phyloP scores from a whole-genome alignment of 805 yeast species.

The Cyberlindnera sargentensis region DNA sequence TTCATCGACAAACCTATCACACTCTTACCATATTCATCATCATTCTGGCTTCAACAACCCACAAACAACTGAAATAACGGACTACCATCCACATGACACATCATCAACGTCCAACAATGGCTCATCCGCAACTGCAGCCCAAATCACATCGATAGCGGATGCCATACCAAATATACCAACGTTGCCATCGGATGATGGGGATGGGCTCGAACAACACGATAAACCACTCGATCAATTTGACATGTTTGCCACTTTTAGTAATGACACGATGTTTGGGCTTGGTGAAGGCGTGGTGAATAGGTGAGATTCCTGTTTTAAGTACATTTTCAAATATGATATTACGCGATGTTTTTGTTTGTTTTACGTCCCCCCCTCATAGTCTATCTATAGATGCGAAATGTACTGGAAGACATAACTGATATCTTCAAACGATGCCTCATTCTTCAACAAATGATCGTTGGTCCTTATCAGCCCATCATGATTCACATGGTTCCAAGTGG shows the following conservation, averaged over 20 bases:
- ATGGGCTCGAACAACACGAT: no score
- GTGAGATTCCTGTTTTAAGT: no score
- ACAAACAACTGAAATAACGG: no score
- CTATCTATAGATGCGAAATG: constrained; percentile 55
- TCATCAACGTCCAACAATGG: no score
- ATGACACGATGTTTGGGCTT: constrained; percentile 3
- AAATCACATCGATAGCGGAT: no score
- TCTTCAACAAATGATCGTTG: constrained; percentile 70
- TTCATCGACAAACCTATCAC: not conserved
- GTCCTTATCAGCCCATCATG: constrained; percentile 53
- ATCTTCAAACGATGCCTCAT: constrained; percentile 62
- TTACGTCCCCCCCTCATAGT: no score
- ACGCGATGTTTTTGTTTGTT: no score
- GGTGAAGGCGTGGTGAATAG: not conserved
- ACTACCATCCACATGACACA: no score
- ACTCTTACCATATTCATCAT: not conserved
- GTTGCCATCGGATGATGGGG: not conserved
- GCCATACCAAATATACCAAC: no score
- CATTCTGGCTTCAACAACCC: no score
- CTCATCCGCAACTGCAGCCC: no score
- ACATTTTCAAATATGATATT: no score
- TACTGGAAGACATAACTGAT: constrained; percentile 89
- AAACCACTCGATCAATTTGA: not conserved
- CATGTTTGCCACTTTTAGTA: not conserved
- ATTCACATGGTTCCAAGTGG: constrained; percentile 91